Evolutionary conservation across 352 stramenopile species (phyloP), one percentile per base, ranked within the genome.

Genomic region (Globisporangium camurandrum): DNA sequence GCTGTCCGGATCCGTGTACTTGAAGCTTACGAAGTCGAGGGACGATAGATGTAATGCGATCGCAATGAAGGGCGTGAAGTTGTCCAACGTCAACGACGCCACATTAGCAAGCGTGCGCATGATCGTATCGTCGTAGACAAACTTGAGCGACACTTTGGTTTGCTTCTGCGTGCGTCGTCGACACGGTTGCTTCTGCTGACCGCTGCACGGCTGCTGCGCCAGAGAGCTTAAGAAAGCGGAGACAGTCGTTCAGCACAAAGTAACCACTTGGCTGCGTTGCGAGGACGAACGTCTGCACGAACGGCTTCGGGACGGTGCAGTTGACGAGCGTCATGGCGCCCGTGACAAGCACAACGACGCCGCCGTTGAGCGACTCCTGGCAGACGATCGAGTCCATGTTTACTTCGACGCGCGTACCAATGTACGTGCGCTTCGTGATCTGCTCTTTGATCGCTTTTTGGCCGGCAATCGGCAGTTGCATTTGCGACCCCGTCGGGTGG

Each of bases 201-300:
- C 57, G 48, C 4, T 47, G 46, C 10, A 71, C 54, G 8, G 47
- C 22, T 12, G 56, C 31, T 10, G 51, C 61, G 0, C 61, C 64
- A 2, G 75, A 63, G 16, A 92, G 59, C 56, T 90, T 76, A 5
- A 94, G 59, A 69, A 94, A 92, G 40, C 83, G 78, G 56, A 94
- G 54, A 57, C 81, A 88, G 56, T 94, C 83, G 57, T 94, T 94
- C 27, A 91, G 61, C 46, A 94, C 77, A 66, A 94, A 94, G 66
- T 88, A 94, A 5, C 83, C 83, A 43, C 90, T 94, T 33, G 81
- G 75, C 62, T 94, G 83, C 59, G 88, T 78, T 20, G 83, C 83
- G 33, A 94, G 50, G 64, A 92, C 90, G 57, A 94, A 94, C 16
- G 80, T 92, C 65, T 94, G 83, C 51, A 92, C 83, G 49, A 94